These are phyloP conservation scores for Litsea cubeba DNA, from an alignment of 164 flowering plant species.

Conservation along the genomic window DNA sequence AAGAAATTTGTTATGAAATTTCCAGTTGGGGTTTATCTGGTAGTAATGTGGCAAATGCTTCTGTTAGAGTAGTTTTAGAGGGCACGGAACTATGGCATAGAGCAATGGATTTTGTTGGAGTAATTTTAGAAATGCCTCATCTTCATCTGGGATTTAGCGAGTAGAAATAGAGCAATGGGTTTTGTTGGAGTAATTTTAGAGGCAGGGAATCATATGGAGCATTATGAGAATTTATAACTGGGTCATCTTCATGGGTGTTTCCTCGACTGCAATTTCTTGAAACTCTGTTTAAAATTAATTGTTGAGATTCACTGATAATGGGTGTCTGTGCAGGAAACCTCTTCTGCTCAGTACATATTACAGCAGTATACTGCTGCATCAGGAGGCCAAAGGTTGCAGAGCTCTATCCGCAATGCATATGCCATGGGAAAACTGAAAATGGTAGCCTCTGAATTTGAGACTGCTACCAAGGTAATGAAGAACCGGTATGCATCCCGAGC, in stretches of 20 bases:
- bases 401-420: conserved; percentile 47
- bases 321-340: conserved; percentile 39
- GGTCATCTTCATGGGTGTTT: neutral
- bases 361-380: conserved; percentile 64
- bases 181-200: neutral
- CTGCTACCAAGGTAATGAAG: conserved; percentile 52
- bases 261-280: neutral
- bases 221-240: neutral
- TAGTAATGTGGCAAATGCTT: no score
- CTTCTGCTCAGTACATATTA: conserved; percentile 60
- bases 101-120: neutral
- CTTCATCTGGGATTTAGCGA: no score
- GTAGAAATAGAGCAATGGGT: neutral
- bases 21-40: no score
- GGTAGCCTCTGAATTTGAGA: conserved; percentile 57
- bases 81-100: no score
- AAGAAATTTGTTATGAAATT: no score
- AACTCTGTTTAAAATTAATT: neutral
- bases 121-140: no score
- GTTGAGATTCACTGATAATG: neutral
- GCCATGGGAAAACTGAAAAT: conserved; percentile 69
- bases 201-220: neutral
- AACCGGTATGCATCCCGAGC: conserved; percentile 40
- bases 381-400: conserved; percentile 54
- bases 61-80: no score